Base-by-base conservation (phyloP, 805 yeast species). In the Metschnikowia shivogae region DNA sequence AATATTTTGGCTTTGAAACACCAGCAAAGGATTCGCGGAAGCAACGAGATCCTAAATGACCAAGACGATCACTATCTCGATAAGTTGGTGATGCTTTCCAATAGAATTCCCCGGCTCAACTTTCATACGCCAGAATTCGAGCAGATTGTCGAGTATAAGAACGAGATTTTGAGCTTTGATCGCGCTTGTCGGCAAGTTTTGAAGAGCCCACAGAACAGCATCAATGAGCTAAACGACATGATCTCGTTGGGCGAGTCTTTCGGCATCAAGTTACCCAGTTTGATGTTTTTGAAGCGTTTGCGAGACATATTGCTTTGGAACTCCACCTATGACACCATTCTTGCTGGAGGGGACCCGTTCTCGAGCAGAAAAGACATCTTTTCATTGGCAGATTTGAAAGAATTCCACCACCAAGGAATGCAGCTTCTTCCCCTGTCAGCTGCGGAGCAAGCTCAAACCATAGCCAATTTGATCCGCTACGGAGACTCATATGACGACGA, bases 101-200 rank as follows among this genome's bases (percentile, higher is more conserved):
- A 13, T 68, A 69, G 36, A 28, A 77, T 82, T 4, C 78, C 82
- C 2, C 54, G 58, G 0, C 54, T 83, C 46, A 73, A 77, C 17
- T 76, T 84, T 44, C 60, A 72, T 3, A 66, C 79, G 13, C 74
- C 80, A 0, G 93, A 86, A 55, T 69, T 81, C 52, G 82, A 77
- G 14, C 84, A 78, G 54, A 60, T 86, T 10, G 47, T 73, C 4
- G 84, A 78, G 48, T 71, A 81, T 37, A 72, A 75, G 4, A 62
- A 55, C 27, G 84, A 79, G 50, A 71, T 85, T 34, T 68, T 68
- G 39, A 69, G 70, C 39, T 84, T 74, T 58, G 80, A 76, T 46
- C 60, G 64, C 24, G 69, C 75, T 11, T 79, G 78, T 28, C 58
- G 74, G 8, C 48, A 59, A 2, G 62, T 68, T 19, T 48, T 77